Percentiles rank a stretch among this genome's conserved stretches.
phyloP scores from a whole-genome alignment of 768 basidiomycete genomes.

The Asterophora lycoperdoides region DNA sequence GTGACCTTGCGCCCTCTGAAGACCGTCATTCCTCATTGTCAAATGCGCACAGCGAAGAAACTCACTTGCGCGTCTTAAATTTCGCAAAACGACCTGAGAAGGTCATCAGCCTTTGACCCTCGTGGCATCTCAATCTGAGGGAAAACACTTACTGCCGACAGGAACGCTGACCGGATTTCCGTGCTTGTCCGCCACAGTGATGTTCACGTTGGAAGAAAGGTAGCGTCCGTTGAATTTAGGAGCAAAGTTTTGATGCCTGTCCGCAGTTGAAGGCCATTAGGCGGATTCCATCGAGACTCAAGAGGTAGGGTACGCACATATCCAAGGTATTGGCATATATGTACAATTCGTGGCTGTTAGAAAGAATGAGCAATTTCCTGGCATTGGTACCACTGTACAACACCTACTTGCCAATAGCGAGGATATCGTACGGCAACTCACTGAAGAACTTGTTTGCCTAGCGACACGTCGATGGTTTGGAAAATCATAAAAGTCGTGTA shows the following conservation, averaged over 20 bases:
- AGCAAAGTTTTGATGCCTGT: slow-evolving; percentile 60
- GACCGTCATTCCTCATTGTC: background rate
- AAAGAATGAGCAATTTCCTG: background rate
- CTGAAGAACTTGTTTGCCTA: slow-evolving; percentile 73
- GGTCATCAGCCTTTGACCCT: background rate
- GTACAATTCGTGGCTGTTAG: slow-evolving; percentile 75
- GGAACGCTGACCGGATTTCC: slow-evolving; percentile 33
- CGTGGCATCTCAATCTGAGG: background rate
- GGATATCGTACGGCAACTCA: slow-evolving; percentile 73
- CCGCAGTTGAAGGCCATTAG: slow-evolving; percentile 2
- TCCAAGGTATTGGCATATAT: slow-evolving; percentile 62
- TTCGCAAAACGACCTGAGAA: slow-evolving; percentile 54
- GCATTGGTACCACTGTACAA: background rate
- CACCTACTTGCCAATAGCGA: slow-evolving; percentile 79
- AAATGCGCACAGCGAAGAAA: background rate
- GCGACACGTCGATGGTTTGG: background rate
- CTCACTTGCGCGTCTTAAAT: slow-evolving; percentile 70
- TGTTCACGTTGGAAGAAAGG: slow-evolving; percentile 80
- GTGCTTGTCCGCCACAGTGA: slow-evolving; percentile 53
- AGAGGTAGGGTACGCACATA: slow-evolving; percentile 40
- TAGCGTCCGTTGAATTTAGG: slow-evolving; percentile 65
- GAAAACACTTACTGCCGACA: slow-evolving; percentile 29
- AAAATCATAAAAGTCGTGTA: no score
- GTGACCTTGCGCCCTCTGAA: slow-evolving; percentile 65
- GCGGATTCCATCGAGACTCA: background rate